Evolutionary conservation across 2,329 filamentous ascomycete genomes (phyloP).

Genomic region (Apiospora malaysiana): DNA sequence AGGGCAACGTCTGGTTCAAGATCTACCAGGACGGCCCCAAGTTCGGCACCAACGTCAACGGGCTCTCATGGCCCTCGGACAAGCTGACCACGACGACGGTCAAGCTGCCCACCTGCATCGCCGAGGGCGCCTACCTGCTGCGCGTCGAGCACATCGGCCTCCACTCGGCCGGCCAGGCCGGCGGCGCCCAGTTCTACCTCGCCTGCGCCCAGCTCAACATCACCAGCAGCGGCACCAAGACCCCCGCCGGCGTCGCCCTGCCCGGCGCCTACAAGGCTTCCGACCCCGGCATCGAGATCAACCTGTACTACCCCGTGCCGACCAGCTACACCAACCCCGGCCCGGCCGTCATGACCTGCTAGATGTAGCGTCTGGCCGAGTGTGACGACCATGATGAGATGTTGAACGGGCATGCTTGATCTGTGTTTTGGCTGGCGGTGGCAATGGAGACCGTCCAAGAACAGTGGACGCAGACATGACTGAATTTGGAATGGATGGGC

Average conservation of each 20-base stretch:
- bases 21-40: conserved; percentile 50
- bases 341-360: conserved; percentile 17
- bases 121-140: conserved; percentile 54
- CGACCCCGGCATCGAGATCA: conserved; percentile 41
- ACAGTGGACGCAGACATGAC: not conserved
- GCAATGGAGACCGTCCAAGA: not conserved
- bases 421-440: too few species aligned
- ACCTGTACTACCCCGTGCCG: conserved; percentile 39
- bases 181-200: conserved; percentile 54
- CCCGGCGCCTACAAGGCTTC: conserved; percentile 45
- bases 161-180: conserved; percentile 46
- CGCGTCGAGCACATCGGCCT: conserved; percentile 56
- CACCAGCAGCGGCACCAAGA: conserved; percentile 36
- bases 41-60: conserved; percentile 37
- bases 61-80: conserved; percentile 48
- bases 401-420: too few species aligned
- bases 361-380: not conserved
- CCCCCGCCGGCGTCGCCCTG: conserved; percentile 37
- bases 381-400: too few species aligned
- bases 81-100: conserved; percentile 46
- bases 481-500: not conserved
- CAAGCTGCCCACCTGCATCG: conserved; percentile 49
- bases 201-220: conserved; percentile 44
- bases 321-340: conserved; percentile 37
- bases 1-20: conserved; percentile 49